These are phyloP conservation scores for Phaeosphaeria sp. DNA, from an alignment of 2,329 filamentous ascomycete genomes.

Conservation along the genomic window DNA sequence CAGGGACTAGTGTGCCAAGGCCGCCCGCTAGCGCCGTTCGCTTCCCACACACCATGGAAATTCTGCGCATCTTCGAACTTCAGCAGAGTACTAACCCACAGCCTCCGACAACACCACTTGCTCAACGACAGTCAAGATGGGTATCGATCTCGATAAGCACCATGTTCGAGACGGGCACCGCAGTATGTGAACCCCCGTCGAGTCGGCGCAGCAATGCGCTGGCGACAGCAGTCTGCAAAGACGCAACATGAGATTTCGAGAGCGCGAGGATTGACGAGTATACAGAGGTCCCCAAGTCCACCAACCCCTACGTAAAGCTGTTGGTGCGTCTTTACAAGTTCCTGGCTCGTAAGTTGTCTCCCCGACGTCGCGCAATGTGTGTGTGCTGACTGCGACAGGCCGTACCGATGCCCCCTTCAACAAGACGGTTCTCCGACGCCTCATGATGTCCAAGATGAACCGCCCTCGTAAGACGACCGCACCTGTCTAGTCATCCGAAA, in stretches of 20 bases:
- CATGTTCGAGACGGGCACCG: slow-evolving; percentile 76
- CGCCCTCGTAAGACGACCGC: slow-evolving; percentile 57
- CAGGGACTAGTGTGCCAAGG: slow-evolving; percentile 12
- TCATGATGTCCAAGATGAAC: slow-evolving; percentile 99
- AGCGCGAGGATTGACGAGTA: slow-evolving; percentile 45
- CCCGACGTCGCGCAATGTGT: slow-evolving; percentile 9
- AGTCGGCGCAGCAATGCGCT: slow-evolving; percentile 48
- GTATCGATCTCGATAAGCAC: slow-evolving; percentile 61
- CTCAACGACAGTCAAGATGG: slow-evolving; percentile 47
- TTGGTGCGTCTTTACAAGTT: slow-evolving; percentile 99
- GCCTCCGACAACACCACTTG: slow-evolving; percentile 35
- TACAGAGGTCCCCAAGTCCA: slow-evolving; percentile 73
- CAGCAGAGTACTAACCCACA: slow-evolving; percentile 39
- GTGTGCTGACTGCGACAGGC: slow-evolving; percentile 61
- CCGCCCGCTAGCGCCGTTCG: slow-evolving; percentile 9
- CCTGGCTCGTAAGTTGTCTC: slow-evolving; percentile 78
- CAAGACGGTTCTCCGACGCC: slow-evolving; percentile 95
- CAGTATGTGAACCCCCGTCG: slow-evolving; percentile 51
- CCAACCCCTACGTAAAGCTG: slow-evolving; percentile 97
- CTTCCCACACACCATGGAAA: slow-evolving; percentile 23
- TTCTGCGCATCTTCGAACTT: slow-evolving; percentile 20
- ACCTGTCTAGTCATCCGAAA: background rate
- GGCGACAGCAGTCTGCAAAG: slow-evolving; percentile 47
- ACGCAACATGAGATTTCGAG: slow-evolving; percentile 48
- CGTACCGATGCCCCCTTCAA: slow-evolving; percentile 98